These are phyloP conservation scores for Verticillium klebahnii DNA, from an alignment of 2,329 filamentous ascomycete species.

Conservation along the genomic window DNA sequence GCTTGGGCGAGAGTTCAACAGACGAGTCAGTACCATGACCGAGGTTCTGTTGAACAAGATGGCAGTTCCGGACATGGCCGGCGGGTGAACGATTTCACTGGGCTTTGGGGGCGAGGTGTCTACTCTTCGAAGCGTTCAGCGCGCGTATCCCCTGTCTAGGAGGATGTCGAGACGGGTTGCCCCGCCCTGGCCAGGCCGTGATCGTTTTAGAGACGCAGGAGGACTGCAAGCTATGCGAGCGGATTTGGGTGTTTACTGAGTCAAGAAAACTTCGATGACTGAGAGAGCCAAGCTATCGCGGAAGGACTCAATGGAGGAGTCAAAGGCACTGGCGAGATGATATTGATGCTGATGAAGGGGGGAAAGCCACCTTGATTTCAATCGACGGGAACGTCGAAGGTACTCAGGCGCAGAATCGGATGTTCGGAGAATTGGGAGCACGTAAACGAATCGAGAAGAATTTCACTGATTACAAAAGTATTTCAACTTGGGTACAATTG, in stretches of 20 bases:
- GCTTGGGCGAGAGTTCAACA: neutral
- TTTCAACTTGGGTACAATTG: neutral
- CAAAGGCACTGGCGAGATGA: no score
- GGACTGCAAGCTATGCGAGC: neutral
- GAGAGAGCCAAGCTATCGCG: no score
- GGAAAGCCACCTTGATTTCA: no score
- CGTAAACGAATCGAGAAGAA: neutral
- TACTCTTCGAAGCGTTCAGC: neutral
- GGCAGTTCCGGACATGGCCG: neutral
- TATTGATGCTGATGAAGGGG: no score
- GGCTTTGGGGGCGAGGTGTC: neutral
- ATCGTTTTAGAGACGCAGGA: neutral
- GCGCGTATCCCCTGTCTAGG: no score
- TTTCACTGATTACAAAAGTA: neutral
- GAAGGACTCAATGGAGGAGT: no score
- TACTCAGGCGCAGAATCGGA: no score
- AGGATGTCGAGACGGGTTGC: no score
- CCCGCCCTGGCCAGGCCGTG: no score
- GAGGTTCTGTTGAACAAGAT: neutral
- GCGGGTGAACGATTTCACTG: neutral
- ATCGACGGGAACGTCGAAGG: no score
- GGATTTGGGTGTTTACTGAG: neutral
- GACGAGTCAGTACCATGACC: neutral
- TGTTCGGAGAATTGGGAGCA: neutral
- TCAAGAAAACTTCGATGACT: neutral